phyloP scores from a whole-genome alignment of 208 protist genomes.

The Leishmania major region DNA sequence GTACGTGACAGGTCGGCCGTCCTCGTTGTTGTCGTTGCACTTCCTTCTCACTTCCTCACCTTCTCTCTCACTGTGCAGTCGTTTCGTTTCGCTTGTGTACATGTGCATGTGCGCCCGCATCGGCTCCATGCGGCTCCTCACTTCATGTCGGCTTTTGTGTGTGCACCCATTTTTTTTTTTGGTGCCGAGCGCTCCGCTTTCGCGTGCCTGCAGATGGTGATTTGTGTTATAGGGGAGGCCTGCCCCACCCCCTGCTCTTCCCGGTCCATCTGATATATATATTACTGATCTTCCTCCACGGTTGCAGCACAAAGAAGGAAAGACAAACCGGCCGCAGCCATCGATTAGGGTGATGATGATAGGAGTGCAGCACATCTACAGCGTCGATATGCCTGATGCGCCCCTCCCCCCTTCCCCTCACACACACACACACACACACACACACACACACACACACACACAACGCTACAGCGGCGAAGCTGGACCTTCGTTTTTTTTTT shows the following conservation, averaged over 20 bases:
- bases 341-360: background rate
- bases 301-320: background rate
- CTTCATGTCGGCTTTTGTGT: background rate
- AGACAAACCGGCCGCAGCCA: background rate
- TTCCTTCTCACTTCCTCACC: background rate
- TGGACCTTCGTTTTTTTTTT: slow-evolving; percentile 2
- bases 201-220: background rate
- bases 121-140: background rate
- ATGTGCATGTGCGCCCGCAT: background rate
- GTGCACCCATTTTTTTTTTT: background rate
- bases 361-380: background rate
- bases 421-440: background rate
- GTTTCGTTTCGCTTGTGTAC: background rate
- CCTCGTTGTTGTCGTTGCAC: background rate
- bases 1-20: background rate
- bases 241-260: background rate
- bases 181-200: background rate
- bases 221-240: background rate
- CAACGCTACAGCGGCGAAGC: background rate
- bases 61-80: background rate
- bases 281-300: background rate
- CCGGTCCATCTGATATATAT: too few relatives aligned
- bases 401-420: background rate
- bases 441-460: background rate
- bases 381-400: background rate